Evolutionary conservation across 768 basidiomycete species (phyloP), one percentile per base, ranked within the genome.

Genomic region (Ephemerocybe angulata): DNA sequence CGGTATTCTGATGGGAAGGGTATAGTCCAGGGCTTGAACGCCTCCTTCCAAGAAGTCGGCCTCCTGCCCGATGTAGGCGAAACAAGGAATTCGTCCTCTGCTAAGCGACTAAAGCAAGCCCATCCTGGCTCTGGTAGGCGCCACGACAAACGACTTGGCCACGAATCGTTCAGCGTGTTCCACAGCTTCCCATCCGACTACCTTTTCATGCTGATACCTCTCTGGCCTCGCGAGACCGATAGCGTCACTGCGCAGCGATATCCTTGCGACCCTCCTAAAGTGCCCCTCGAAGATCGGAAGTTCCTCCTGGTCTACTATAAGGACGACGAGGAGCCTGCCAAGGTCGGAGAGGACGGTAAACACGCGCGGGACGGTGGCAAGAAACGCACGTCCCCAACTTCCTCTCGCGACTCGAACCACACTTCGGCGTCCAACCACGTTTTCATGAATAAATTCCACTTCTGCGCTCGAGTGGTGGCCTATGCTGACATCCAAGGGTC

Each of bases 271-370:
- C 61, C 70, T 29, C 73, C 79, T 12, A 42, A 65, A 25, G 70
- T 81, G 33, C 76, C 80, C 1, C 65, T 80, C 35, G 76, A 81
- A 51, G 73, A 82, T 28, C 79, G 87, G 1, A 80, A 81, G 53
- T 93, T 87, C 62, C 75, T 94, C 29, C 76, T 96, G 43, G 85
- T 95, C 11, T 92, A 87, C 69, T 95, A 90, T 67, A 85, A 87
- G 52, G 60, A 62, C 6, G 58, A 62, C 28, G 60, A 62, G 10
- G 21, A 35, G n/a, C 31, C 57, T 3, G 44, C 59, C 8, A 53
- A 56, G 22, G 53, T 52, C 17, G 49, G 59, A 28, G 57, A 53
- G 15, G 74, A 73, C 63, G 68, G 70, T 44, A 67, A n/a, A n/a
- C n/a, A 64, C 40, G 60, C 62, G 27, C 63, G 63, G 30, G 68